Evolutionary conservation across 371 early-diverging fungal genomes (phyloP).

Genomic region (Actinomortierella wolfii): DNA sequence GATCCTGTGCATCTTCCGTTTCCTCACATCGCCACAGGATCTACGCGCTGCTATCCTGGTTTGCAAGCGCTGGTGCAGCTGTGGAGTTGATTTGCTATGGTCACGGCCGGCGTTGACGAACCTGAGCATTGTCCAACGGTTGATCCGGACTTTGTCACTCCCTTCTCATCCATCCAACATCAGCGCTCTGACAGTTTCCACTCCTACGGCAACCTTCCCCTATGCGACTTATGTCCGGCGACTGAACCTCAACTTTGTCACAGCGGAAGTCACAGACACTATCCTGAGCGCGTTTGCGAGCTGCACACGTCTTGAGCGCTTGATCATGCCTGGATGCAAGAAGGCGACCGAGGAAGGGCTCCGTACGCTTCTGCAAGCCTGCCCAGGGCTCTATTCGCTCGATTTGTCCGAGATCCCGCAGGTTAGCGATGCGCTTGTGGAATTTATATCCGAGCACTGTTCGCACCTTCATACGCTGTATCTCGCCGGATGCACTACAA

Average conservation of each 20-base stretch:
- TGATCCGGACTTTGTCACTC: conserved; percentile 15
- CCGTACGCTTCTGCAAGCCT: conserved; percentile 41
- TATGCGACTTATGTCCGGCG: conserved; percentile 62
- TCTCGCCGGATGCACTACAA: conserved; percentile 26
- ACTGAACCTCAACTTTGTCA: conserved; percentile 61
- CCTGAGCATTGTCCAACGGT: conserved; percentile 5
- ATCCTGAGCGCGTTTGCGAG: conserved; percentile 46
- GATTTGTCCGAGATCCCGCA: conserved; percentile 40
- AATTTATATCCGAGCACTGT: conserved; percentile 32
- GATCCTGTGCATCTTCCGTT: conserved; percentile 31
- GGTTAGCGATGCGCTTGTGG: conserved; percentile 27
- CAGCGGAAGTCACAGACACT: conserved; percentile 51
- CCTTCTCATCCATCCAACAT: too few species aligned
- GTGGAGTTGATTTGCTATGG: conserved; percentile 38
- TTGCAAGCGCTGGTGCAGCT: conserved; percentile 38
- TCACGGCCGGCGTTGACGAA: conserved; percentile 23
- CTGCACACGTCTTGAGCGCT: conserved; percentile 63
- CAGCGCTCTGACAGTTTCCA: conserved; percentile 9
- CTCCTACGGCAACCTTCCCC: conserved; percentile 42
- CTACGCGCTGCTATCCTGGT: conserved; percentile 35
- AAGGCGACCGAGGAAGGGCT: conserved; percentile 54
- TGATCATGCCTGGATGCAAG: conserved; percentile 59
- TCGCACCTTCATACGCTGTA: conserved; percentile 43
- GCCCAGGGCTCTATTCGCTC: conserved; percentile 27
- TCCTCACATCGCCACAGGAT: conserved; percentile 23